Percentiles rank a stretch among this genome's conserved stretches.
phyloP scores from a whole-genome alignment of 163 green algal species.

The Trebouxiophyceae sp. region DNA sequence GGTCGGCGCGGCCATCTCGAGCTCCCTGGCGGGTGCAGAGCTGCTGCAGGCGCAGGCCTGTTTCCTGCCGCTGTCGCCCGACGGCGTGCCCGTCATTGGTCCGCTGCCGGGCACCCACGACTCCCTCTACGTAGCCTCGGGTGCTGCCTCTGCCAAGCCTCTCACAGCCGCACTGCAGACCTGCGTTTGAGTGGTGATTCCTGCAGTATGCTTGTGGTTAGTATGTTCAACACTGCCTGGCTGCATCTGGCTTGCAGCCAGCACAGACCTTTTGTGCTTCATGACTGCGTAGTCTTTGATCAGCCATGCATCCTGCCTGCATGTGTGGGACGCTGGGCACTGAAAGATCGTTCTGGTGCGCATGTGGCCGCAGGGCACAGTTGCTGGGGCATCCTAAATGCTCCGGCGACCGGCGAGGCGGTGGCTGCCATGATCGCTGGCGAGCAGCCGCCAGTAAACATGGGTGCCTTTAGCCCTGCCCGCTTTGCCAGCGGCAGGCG shows the following conservation, averaged over 20 bases:
- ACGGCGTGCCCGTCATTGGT: constrained; percentile 61
- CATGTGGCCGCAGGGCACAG: constrained; percentile 72
- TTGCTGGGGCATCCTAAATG: constrained; percentile 85
- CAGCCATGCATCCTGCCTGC: too few species aligned
- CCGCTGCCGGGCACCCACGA: constrained; percentile 35
- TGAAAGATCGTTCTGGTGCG: too few species aligned
- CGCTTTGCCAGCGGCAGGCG: constrained; percentile 23
- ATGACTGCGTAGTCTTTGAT: too few species aligned
- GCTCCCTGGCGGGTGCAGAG: constrained; percentile 16
- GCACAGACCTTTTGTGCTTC: not conserved
- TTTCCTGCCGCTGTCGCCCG: constrained; percentile 52
- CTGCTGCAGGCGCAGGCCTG: constrained; percentile 58
- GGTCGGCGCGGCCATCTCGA: constrained; percentile 14
- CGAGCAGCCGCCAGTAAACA: constrained; percentile 21
- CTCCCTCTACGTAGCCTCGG: constrained; percentile 6
- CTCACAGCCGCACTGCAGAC: not conserved
- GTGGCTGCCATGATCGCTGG: constrained; percentile 68
- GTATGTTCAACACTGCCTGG: too few species aligned
- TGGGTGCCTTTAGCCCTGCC: constrained; percentile 43
- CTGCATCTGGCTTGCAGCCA: not conserved
- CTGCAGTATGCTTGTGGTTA: not conserved
- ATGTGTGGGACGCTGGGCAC: too few species aligned
- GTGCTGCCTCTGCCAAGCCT: constrained; percentile 14
- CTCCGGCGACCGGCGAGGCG: constrained; percentile 61
- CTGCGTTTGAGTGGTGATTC: too few species aligned